Percentiles rank a stretch among this genome's conserved stretches.
Evolutionary conservation across 2,329 filamentous ascomycete genomes (phyloP).

Genomic region (Ramularia endophylla): DNA sequence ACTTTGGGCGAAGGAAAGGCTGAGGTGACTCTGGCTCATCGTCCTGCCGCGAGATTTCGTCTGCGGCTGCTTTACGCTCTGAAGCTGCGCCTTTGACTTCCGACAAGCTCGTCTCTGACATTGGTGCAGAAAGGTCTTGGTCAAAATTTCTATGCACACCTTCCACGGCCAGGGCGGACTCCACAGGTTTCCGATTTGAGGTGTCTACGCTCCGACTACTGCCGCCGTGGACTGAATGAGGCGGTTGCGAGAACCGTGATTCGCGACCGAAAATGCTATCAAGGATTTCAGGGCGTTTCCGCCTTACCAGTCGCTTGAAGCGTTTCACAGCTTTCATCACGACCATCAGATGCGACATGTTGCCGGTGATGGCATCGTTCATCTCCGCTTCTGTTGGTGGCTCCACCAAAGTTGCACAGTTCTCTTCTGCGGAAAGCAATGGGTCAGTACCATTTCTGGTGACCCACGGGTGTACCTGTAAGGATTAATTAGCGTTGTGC

Average conservation of each 20-base stretch:
- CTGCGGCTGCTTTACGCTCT: background rate
- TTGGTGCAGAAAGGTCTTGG: slow-evolving; percentile 24
- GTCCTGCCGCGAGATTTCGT: background rate
- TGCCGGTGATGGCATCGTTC: slow-evolving; percentile 82
- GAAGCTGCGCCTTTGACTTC: background rate
- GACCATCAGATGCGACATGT: slow-evolving; percentile 78
- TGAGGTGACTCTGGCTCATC: background rate
- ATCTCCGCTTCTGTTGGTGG: slow-evolving; percentile 86
- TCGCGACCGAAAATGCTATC: slow-evolving; percentile 56
- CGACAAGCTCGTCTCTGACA: slow-evolving; percentile 19
- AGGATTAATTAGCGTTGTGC: slow-evolving; percentile 16
- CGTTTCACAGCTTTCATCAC: slow-evolving; percentile 89
- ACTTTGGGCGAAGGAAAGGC: background rate
- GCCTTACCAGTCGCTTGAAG: slow-evolving; percentile 70
- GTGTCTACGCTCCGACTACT: slow-evolving; percentile 42
- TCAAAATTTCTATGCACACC: slow-evolving; percentile 46
- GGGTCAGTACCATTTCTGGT: slow-evolving; percentile 72
- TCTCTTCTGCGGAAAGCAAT: slow-evolving; percentile 75
- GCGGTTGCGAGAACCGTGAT: slow-evolving; percentile 53
- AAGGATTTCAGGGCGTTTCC: slow-evolving; percentile 49
- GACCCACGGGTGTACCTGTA: slow-evolving; percentile 85
- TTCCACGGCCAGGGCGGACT: slow-evolving; percentile 47
- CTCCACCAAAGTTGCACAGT: slow-evolving; percentile 73
- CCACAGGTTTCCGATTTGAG: slow-evolving; percentile 45
- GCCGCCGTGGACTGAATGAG: slow-evolving; percentile 23